phyloP scores from a whole-genome alignment of 176 grass and related monocot genomes.

The Aegilops tauschii region DNA sequence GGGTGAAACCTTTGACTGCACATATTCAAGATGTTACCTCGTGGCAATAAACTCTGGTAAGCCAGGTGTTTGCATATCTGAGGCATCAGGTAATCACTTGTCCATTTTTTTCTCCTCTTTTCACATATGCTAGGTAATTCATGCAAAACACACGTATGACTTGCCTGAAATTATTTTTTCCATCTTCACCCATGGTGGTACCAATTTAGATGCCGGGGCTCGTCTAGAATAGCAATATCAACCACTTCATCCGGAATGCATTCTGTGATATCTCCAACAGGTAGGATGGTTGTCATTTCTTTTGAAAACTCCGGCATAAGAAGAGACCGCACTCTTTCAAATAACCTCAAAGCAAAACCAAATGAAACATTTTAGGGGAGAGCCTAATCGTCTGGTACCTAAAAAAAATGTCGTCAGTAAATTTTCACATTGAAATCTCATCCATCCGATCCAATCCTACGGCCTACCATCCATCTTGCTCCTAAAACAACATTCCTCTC shows the following conservation, averaged over 20 bases:
- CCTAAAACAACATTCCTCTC: too few relatives aligned
- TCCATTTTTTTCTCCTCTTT: slow-evolving; percentile 85
- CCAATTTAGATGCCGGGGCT: slow-evolving; percentile 92
- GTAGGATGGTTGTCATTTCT: slow-evolving; percentile 88
- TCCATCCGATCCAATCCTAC: too few relatives aligned
- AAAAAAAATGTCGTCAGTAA: too few relatives aligned
- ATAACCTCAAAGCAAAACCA: not conserved
- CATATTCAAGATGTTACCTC: slow-evolving; percentile 52
- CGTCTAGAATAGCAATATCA: slow-evolving; percentile 87
- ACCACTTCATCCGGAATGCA: slow-evolving; percentile 78
- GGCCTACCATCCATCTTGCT: too few relatives aligned
- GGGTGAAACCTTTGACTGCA: not conserved
- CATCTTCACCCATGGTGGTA: slow-evolving; percentile 80
- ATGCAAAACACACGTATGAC: slow-evolving; percentile 86
- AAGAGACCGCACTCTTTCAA: slow-evolving; percentile 9
- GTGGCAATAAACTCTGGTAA: slow-evolving; percentile 90
- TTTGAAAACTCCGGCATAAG: slow-evolving; percentile 61
- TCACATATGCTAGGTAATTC: slow-evolving; percentile 97
- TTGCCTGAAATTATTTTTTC: slow-evolving; percentile 75
- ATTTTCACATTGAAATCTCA: too few relatives aligned
- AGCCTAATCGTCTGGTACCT: too few relatives aligned
- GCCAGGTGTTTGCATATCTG: slow-evolving; percentile 50
- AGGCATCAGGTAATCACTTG: slow-evolving; percentile 57
- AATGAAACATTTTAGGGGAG: too few relatives aligned
- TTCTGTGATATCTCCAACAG: slow-evolving; percentile 74